Base-by-base conservation (phyloP, 805 yeast species). In the Saccharomyces mikatae region DNA sequence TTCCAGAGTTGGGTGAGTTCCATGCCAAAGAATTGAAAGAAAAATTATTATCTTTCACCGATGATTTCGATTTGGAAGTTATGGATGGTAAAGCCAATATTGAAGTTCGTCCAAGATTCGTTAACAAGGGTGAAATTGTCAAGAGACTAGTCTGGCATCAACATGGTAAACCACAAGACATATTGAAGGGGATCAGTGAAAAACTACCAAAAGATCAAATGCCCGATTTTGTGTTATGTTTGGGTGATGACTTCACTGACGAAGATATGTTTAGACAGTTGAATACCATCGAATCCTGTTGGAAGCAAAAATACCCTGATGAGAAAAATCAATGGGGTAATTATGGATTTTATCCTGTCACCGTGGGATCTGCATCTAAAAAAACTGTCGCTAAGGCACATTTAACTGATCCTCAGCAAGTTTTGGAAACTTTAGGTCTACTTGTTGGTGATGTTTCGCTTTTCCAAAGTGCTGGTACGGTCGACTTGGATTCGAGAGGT, bases 21-120 rank as follows among this genome's bases (percentile, higher is more conserved):
- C 96, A 89, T 71, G 95, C 97, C 0, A 74, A 79, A 14, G 81
- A 84, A 66, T 79, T 94, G 64, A 80, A 84, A 57, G 76, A 82
- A 24, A 85, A 84, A 56, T 71, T 94, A 58, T 74, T 77, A 55
- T 74, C 73, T 17, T 78, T 84, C 1, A 80, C 91, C 10, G 86
- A 80, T 29, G 78, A 80, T 24, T 87, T 82, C 65, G 96, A 89
- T 57, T 86, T 94, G 47, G 99, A 94, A 66, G 94, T 94, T 14
- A 92, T 94, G 97, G 78, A 86, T 13, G 99, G 99, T 49, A 94
- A 94, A 72, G 98, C 98, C 31, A 94, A 94, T 66, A 80, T 94
- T 48, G 99, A 94, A 72, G 98, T 94, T n/a, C 79, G 99, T 59
- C 99, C 99, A 13, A 81, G 82, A 56, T 87, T 90, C 68, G 89